These are phyloP conservation scores for Globisporangium parvum DNA, from an alignment of 352 stramenopile genomes.

Conservation along the genomic window DNA sequence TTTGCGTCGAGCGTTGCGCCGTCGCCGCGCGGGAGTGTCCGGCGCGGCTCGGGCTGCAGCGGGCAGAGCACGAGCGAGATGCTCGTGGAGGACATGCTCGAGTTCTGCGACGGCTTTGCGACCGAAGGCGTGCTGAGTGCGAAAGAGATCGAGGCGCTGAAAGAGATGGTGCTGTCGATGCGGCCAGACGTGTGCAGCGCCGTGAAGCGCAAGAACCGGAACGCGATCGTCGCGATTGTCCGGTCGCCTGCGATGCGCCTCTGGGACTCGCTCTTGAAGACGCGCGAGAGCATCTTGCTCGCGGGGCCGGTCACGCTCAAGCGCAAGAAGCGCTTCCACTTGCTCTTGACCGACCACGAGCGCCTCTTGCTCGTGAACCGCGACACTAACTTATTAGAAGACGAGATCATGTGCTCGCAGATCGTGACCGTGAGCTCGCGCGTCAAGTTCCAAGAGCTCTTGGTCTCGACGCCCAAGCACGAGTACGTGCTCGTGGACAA, in stretches of 20 bases:
- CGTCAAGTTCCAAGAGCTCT: constrained; percentile 69
- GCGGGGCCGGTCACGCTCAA: constrained; percentile 74
- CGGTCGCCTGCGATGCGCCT: constrained; percentile 78
- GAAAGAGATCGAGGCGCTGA: constrained; percentile 68
- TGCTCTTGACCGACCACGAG: constrained; percentile 82
- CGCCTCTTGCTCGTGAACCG: constrained; percentile 85
- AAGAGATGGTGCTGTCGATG: constrained; percentile 75
- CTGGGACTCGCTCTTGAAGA: constrained; percentile 82
- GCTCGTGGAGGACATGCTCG: constrained; percentile 80
- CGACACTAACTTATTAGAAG: constrained; percentile 84
- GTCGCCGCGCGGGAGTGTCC: constrained; percentile 39
- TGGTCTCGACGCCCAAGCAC: constrained; percentile 61
- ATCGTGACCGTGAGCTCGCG: constrained; percentile 84
- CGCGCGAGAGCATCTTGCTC: constrained; percentile 73
- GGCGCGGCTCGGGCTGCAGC: constrained; percentile 38
- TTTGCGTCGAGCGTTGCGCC: constrained; percentile 67
- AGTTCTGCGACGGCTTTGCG: constrained; percentile 69
- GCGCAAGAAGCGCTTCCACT: constrained; percentile 81
- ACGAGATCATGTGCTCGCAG: constrained; percentile 85
- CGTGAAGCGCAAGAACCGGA: constrained; percentile 77
- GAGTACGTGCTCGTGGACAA: constrained; percentile 83
- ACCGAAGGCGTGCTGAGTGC: constrained; percentile 42
- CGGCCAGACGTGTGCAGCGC: constrained; percentile 66
- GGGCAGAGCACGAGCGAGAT: constrained; percentile 53
- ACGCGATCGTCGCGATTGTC: constrained; percentile 76